These are phyloP conservation scores for Pluteus cervinus DNA, from an alignment of 768 basidiomycete genomes.

Conservation along the genomic window DNA sequence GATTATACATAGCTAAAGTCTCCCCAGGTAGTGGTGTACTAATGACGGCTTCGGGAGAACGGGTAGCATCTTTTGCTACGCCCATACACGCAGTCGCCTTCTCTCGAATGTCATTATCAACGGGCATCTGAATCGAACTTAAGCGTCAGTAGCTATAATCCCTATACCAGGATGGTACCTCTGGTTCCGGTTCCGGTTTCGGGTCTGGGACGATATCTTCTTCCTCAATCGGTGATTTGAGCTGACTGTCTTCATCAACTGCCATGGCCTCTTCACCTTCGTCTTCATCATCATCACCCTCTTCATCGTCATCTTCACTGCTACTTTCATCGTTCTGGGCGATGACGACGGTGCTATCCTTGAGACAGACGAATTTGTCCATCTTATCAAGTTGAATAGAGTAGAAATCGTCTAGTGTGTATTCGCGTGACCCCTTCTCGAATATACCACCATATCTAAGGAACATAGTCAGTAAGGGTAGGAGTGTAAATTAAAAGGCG, in stretches of 20 bases:
- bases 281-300: slow-evolving; percentile 51
- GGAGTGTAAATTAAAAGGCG: not conserved
- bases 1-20: too few relatives aligned
- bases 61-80: slow-evolving; percentile 48
- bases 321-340: slow-evolving; percentile 55
- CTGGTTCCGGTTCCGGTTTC: slow-evolving; percentile 3
- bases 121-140: not conserved
- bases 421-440: slow-evolving; percentile 77
- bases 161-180: not conserved
- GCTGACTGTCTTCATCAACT: slow-evolving; percentile 19
- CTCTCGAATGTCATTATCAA: slow-evolving; percentile 18
- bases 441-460: slow-evolving; percentile 83
- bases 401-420: slow-evolving; percentile 87
- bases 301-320: slow-evolving; percentile 57
- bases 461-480: not conserved
- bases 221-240: slow-evolving; percentile 3
- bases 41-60: slow-evolving; percentile 68
- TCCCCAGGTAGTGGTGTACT: too few relatives aligned
- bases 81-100: slow-evolving; percentile 48
- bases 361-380: slow-evolving; percentile 71
- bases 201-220: slow-evolving; percentile 4
- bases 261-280: slow-evolving; percentile 40
- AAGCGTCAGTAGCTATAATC: slow-evolving; percentile 3
- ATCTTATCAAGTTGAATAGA: slow-evolving; percentile 78
- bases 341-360: slow-evolving; percentile 56